Base-by-base conservation (phyloP, 768 basidiomycete genomes). In the Myochromella boudieri region DNA sequence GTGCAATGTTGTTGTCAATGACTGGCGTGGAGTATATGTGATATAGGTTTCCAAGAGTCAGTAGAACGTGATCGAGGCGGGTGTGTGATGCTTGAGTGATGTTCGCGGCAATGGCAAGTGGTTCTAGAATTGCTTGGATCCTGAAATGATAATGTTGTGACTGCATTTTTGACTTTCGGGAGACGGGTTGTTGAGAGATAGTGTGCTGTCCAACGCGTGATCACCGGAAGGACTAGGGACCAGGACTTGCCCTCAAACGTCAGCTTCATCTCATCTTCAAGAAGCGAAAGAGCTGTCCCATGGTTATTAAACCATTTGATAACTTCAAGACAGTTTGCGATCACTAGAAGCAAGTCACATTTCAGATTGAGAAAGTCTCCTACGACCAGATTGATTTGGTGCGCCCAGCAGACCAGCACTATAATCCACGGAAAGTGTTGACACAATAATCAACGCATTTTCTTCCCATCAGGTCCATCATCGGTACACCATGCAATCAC, bases 281-380 rank as follows among this genome's bases (percentile, higher is more conserved):
- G 53, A 3, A 66, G 21, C 11, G 40, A 62, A 9, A 69, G 58
- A 2, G 63, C 63, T 17, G 46, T 36, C 14, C 55, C 48, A 28
- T 71, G 67, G 37, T 61, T 64, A 41, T 64, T 65, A 33, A 69
- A 59, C 68, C 69, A 71, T 27, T 63, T 65, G 25, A 59, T 44
- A 6, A 62, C 36, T 32, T 48, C 51, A 3, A 50, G 34, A 3
- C 55, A 60, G 5, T 48, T 52, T 45, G 42, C 55, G 11, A 62
- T 48, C 24, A 44, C 46, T 14, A 46, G 41, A 9, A 57, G 37
- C 27, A 65, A 48, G 4, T 8, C 15, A 17, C 24, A 9, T 20
- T 47, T 42, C 1, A 58, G n/a, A 15, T 38, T 43, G 14, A 71
- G 50, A 33, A 59, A 61, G 42, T 72, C 67, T 6, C 68, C 67